Percentiles rank a stretch among this genome's conserved stretches.
Evolutionary conservation across 2,329 filamentous ascomycete genomes (phyloP).

Genomic region (Ascochyta koolunga): DNA sequence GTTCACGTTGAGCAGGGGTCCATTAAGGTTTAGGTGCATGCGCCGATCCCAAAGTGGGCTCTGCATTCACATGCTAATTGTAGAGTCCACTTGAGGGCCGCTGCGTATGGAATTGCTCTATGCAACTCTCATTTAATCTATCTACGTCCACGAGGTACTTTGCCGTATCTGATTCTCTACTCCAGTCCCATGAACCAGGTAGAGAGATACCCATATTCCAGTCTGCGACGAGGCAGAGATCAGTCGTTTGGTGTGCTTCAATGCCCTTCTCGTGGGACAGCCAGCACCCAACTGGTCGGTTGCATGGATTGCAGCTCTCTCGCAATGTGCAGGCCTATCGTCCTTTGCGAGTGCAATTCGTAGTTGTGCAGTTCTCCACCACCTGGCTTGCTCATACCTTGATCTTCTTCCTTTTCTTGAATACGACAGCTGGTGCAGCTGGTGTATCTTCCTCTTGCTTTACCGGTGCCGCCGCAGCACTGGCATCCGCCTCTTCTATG

Average conservation of each 20-base stretch:
- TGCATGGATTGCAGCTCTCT: background rate
- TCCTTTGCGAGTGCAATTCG: background rate
- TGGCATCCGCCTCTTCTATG: slow-evolving; percentile 33
- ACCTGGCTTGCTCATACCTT: slow-evolving; percentile 1
- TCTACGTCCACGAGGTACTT: no score
- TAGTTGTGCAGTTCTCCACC: background rate
- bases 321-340: background rate
- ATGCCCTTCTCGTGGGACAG: background rate
- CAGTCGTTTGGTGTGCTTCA: background rate
- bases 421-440: slow-evolving; percentile 62
- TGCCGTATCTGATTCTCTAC: no score
- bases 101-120: background rate
- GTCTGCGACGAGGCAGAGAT: background rate
- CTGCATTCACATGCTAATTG: slow-evolving; percentile 1
- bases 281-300: no score
- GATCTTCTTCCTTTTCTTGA: slow-evolving; percentile 81
- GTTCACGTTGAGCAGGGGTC: slow-evolving; percentile 34
- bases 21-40: slow-evolving; percentile 42
- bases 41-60: slow-evolving; percentile 31
- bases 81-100: background rate
- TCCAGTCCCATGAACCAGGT: no score
- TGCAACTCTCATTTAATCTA: no score
- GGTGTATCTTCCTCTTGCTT: slow-evolving; percentile 33
- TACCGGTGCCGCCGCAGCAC: slow-evolving; percentile 18
- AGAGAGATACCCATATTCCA: no score